phyloP scores from a whole-genome alignment of 352 stramenopile genomes.

The Phytophthora ramorum region DNA sequence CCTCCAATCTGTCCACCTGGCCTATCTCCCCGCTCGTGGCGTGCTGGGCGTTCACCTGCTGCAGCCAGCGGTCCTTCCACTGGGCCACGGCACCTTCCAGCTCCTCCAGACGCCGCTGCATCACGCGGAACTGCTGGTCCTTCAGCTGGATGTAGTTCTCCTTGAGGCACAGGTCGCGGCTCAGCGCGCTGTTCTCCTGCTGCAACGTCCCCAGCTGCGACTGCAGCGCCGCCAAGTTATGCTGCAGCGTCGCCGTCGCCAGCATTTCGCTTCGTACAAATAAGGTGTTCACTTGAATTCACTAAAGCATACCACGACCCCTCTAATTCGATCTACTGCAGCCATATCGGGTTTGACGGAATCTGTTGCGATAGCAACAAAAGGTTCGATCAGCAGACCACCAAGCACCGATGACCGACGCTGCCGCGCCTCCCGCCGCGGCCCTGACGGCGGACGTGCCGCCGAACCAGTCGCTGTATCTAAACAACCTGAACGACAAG shows the following conservation, averaged over 20 bases:
- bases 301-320: no score
- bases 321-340: neutral
- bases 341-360: neutral
- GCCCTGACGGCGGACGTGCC: slow-evolving; percentile 58
- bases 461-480: slow-evolving; percentile 93
- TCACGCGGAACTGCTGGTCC: slow-evolving; percentile 78
- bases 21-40: slow-evolving; percentile 13
- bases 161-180: slow-evolving; percentile 68
- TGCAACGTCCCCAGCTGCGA: slow-evolving; percentile 66
- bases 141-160: slow-evolving; percentile 80
- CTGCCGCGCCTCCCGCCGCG: neutral
- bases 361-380: no score
- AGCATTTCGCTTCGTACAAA: slow-evolving; percentile 4
- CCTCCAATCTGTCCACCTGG: slow-evolving; percentile 13
- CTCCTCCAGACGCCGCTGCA: slow-evolving; percentile 75
- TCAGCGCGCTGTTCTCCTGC: slow-evolving; percentile 65
- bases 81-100: slow-evolving; percentile 56
- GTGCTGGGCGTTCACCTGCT: slow-evolving; percentile 48
- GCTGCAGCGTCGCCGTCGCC: slow-evolving; percentile 49
- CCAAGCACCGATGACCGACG: slow-evolving; percentile 23
- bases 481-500: slow-evolving; percentile 96
- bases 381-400: no score
- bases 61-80: slow-evolving; percentile 76
- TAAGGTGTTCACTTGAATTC: no score
- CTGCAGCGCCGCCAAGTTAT: slow-evolving; percentile 73